These are phyloP conservation scores for Apiospora koreana DNA, from an alignment of 2,329 filamentous ascomycete genomes.

Conservation along the genomic window DNA sequence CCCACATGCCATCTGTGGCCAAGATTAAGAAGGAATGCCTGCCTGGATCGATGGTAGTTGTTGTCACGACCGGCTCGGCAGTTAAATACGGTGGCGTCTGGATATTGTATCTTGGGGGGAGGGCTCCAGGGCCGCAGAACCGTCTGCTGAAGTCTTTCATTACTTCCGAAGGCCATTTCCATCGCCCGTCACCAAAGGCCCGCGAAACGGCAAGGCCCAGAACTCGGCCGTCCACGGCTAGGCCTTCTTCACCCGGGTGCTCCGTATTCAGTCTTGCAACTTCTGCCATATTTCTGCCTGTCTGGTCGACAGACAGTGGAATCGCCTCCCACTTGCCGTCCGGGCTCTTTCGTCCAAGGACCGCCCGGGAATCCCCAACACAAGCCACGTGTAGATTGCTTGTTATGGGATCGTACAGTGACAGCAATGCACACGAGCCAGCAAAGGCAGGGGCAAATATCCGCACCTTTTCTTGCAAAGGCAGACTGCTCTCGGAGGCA, in stretches of 20 bases:
- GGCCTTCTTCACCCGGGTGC: conserved; percentile 63
- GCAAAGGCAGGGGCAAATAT: conserved; percentile 30
- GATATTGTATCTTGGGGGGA: conserved; percentile 38
- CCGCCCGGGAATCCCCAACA: conserved; percentile 67
- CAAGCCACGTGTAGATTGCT: conserved; percentile 63
- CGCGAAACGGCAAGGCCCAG: conserved; percentile 64
- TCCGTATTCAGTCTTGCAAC: conserved; percentile 52
- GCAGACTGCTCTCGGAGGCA: neutral
- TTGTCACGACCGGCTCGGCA: conserved; percentile 65
- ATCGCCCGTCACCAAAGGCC: conserved; percentile 68
- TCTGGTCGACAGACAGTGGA: conserved; percentile 65
- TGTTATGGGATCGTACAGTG: conserved; percentile 58
- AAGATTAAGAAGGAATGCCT: conserved; percentile 63
- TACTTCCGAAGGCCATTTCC: conserved; percentile 57
- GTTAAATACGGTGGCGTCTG: conserved; percentile 61
- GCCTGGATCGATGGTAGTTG: conserved; percentile 35
- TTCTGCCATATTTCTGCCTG: conserved; percentile 62
- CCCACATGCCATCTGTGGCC: conserved; percentile 68
- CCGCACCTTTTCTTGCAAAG: neutral
- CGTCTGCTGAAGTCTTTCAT: conserved; percentile 22
- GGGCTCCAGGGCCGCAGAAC: neutral
- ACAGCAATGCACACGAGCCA: conserved; percentile 41
- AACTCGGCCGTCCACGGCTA: conserved; percentile 57
- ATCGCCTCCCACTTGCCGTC: conserved; percentile 48
- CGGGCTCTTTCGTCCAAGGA: conserved; percentile 49